These are phyloP conservation scores for Macadamia integrifolia DNA, from an alignment of 164 flowering plant genomes.

Conservation along the genomic window DNA sequence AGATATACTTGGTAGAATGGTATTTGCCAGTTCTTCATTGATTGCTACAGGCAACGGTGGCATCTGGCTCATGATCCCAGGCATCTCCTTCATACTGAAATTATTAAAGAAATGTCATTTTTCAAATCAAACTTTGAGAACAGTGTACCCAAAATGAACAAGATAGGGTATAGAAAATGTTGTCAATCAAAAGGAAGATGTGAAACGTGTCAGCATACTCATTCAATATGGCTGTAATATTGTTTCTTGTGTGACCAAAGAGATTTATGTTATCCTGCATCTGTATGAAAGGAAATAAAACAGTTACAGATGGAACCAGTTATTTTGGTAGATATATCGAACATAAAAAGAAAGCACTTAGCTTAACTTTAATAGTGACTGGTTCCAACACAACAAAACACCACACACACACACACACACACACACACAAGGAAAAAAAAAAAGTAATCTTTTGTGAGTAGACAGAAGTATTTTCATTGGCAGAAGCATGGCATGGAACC, in stretches of 20 bases:
- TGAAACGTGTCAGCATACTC: conserved; percentile 39
- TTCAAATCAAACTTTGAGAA: conserved; percentile 1
- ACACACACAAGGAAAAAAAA: too few relatives aligned
- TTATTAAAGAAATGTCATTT: conserved; percentile 4
- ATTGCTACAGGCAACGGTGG: conserved; percentile 69
- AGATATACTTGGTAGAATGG: conserved; percentile 43
- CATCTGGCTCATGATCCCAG: conserved; percentile 88
- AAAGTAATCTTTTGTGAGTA: too few relatives aligned
- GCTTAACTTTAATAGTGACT: too few relatives aligned
- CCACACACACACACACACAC: too few relatives aligned
- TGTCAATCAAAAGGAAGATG: conserved; percentile 2
- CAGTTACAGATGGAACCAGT: neutral
- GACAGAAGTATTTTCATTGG: too few relatives aligned
- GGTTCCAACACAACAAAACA: too few relatives aligned
- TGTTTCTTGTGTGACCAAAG: conserved; percentile 57
- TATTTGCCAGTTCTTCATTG: conserved; percentile 67
- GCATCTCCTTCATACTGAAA: conserved; percentile 74
- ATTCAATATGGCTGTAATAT: conserved; percentile 54
- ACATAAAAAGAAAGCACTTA: too few relatives aligned
- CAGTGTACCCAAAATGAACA: neutral
- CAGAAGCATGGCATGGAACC: too few relatives aligned
- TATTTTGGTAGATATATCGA: neutral
- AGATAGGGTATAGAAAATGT: neutral
- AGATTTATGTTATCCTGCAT: conserved; percentile 78
- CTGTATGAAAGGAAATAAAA: conserved; percentile 32